Evolutionary conservation across 768 basidiomycete species (phyloP), one percentile per base, ranked within the genome.

Genomic region (Obba rivulosa): DNA sequence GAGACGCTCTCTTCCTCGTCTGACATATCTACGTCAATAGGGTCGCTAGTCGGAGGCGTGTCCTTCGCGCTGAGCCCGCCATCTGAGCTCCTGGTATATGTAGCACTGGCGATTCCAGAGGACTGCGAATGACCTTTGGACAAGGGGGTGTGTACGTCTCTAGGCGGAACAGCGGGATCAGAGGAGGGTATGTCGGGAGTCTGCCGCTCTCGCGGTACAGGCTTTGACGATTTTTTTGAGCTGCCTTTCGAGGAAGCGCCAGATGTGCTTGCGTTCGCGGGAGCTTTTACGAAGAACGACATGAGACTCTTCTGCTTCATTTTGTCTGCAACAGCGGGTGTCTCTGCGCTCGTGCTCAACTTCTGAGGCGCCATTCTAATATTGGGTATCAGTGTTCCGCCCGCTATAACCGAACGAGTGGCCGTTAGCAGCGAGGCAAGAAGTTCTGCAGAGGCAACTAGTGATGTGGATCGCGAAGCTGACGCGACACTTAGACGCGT

Each of bases 21-120:
- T 8, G 72, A 73, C 80, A 87, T 82, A 60, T 89, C 87, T 9
- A 90, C 75, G 54, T 91, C 87, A 48, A 89, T 77, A 23, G 78
- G 72, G 48, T 90, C 86, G 54, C 87, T 90, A 2, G 86, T 86
- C 0, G 87, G 87, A 22, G 88, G 87, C 2, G 85, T 87, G 14
- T 77, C 75, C 23, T 67, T 69, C 35, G 58, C 46, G 53, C 73
- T 83, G 43, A 70, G 72, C 17, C 67, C 70, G 18, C 66, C 69
- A 20, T 78, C 78, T 38, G 80, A 83, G 16, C 72, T 74, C 28
- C 59, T 51, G 3, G 70, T 70, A 50, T 60, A 67, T 8, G 50
- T 64, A 20, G 68, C 62, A 42, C 64, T 66, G 10, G 59, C 60
- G 14, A 70, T 66, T 8, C 66, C 67, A 17, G 76, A 75, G 8